Evolutionary conservation across 768 basidiomycete species (phyloP), one percentile per base, ranked within the genome.

Genomic region (Candolleomyces aberdarensis): DNA sequence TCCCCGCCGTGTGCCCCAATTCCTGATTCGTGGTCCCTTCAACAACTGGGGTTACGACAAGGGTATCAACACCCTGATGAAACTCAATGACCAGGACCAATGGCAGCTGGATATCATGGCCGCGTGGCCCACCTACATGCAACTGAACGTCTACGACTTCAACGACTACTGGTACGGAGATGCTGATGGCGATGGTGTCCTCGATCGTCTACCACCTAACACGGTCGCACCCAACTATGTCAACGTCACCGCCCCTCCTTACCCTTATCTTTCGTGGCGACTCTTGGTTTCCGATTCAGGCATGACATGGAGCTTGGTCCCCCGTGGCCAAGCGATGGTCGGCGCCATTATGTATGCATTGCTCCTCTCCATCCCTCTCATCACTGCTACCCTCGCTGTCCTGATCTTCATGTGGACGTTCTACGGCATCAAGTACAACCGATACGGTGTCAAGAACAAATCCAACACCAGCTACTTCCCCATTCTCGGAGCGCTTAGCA

Each of bases 91-190:
- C 7, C 81, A 92, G 51, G 83, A 87, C 55, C 78, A 79, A 54
- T 96, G 94, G 93, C 86, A 92, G 63, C 80, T 95, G 51, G 89
- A 94, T 72, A 87, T 96, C 69, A 94, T 94, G 88, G 84, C 91
- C 36, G 76, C 83, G 11, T 97, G 95, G 95, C 95, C 95, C 5
- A 88, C 91, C 1, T 94, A 86, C 66, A 78, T 96, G 32, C 92
- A 97, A 72, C 79, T 96, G 58, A 96, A 96, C 74, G 88, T 96
- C 56, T 96, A 87, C 79, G 89, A 86, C 60, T 95, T 86, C 71
- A 94, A 96, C 69, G 86, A 96, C 67, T 97, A 85, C 77, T 97
- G 89, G 77, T 96, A 96, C 66, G 95, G 95, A 61, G 95, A 97
- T 67, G 76, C 84, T 13, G 95, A 97, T 68, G 86, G 80, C 31